A percentile compares a stretch with the other conserved stretches of the same genome.
These are phyloP conservation scores for Colletotrichum orbiculare DNA, from an alignment of 2,329 filamentous ascomycete species.

Conservation along the genomic window DNA sequence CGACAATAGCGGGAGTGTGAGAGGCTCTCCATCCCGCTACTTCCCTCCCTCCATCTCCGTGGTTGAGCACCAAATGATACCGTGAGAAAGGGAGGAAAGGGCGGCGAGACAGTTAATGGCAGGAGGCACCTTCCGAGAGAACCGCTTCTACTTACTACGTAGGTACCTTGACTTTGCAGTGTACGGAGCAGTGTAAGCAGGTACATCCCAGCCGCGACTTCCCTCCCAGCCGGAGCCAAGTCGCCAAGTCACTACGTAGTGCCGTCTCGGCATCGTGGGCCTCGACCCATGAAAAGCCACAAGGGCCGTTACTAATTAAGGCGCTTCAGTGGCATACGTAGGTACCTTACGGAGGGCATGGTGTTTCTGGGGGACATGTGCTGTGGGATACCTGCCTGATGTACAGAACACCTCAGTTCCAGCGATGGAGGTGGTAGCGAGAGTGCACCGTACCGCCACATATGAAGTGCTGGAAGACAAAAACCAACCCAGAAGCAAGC, in stretches of 20 bases:
- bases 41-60: no score
- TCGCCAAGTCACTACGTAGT: slow-evolving; percentile 18
- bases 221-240: slow-evolving; percentile 24
- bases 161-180: no score
- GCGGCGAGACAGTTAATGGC: not conserved
- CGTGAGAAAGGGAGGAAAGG: slow-evolving; percentile 1
- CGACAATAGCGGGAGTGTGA: no score
- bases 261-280: slow-evolving; percentile 18
- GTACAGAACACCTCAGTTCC: no score
- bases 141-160: not conserved
- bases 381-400: no score
- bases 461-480: no score
- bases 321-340: not conserved
- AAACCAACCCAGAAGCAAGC: no score
- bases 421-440: no score
- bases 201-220: not conserved
- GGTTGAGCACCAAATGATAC: not conserved
- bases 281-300: slow-evolving; percentile 26
- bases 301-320: slow-evolving; percentile 2
- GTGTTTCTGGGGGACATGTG: no score
- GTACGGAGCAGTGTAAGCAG: no score
- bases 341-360: not conserved
- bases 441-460: no score
- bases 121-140: slow-evolving; percentile 25
- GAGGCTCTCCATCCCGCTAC: no score